Conservation (phyloP, 1,284 basidiomycete species). For the Takashimella koratensis region DNA sequence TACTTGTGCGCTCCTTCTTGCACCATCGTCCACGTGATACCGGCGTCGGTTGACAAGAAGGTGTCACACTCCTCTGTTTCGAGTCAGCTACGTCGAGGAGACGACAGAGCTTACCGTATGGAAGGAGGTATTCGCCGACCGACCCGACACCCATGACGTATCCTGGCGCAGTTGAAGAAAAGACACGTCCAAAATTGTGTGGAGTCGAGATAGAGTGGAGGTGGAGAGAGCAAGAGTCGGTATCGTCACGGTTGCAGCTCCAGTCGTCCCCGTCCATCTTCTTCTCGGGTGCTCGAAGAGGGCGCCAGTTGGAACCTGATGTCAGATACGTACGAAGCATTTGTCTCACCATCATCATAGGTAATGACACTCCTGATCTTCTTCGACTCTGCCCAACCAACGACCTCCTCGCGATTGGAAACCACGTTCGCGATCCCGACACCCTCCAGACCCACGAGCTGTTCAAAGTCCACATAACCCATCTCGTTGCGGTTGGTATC, state of each 20-base stretch:
- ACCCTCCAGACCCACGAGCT: constrained; percentile 86
- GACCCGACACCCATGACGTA: constrained; percentile 93
- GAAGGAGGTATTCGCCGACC: constrained; percentile 64
- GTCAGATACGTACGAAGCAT: background rate
- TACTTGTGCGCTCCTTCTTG: constrained; percentile 80
- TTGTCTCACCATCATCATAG: constrained; percentile 75
- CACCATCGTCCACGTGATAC: constrained; percentile 79
- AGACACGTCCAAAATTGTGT: constrained; percentile 89
- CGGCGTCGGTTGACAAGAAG: constrained; percentile 86
- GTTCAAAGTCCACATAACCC: constrained; percentile 93
- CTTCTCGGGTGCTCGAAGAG: constrained; percentile 61
- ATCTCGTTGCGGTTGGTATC: constrained; percentile 83
- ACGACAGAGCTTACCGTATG: constrained; percentile 56
- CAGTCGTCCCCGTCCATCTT: constrained; percentile 63
- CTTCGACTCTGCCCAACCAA: constrained; percentile 62
- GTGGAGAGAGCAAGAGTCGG: constrained; percentile 72
- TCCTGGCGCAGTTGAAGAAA: constrained; percentile 91
- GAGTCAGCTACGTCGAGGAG: background rate
- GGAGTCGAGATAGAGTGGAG: constrained; percentile 85
- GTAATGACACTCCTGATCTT: constrained; percentile 75
- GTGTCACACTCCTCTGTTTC: constrained; percentile 75
- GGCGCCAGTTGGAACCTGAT: constrained; percentile 68
- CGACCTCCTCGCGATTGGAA: constrained; percentile 73
- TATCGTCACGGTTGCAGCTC: constrained; percentile 60
- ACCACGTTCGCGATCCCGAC: constrained; percentile 88